Evolutionary conservation across 768 basidiomycete species (phyloP).

Genomic region (Russula virescens): DNA sequence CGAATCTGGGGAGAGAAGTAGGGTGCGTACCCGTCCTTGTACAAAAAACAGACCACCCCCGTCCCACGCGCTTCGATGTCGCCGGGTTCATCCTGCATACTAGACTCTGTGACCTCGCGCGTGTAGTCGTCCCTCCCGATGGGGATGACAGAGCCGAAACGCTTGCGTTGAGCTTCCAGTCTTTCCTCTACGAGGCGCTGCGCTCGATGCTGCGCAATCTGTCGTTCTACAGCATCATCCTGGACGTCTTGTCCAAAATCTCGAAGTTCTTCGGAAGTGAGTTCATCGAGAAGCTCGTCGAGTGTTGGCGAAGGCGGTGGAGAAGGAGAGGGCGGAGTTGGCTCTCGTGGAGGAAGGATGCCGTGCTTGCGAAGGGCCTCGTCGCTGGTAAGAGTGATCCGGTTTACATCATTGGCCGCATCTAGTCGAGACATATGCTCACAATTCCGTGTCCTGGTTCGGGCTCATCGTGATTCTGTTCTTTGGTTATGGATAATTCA

Average conservation of each 20-base stretch:
- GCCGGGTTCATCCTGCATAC: conserved; percentile 58
- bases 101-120: conserved; percentile 91
- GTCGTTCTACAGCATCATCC: conserved; percentile 71
- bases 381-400: conserved; percentile 51
- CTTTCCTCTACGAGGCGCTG: conserved; percentile 62
- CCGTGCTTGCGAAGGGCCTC: conserved; percentile 91
- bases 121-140: conserved; percentile 94
- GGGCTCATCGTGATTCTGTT: conserved; percentile 45
- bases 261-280: conserved; percentile 55
- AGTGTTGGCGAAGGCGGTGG: conserved; percentile 74
- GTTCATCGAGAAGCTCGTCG: conserved; percentile 58
- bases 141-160: conserved; percentile 82
- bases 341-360: conserved; percentile 72
- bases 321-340: conserved; percentile 69
- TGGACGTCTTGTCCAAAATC: conserved; percentile 66
- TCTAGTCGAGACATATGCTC: conserved; percentile 30
- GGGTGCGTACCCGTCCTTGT: conserved; percentile 84
- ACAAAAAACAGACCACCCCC: conserved; percentile 89
- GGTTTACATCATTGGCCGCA: conserved; percentile 5
- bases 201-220: conserved; percentile 59
- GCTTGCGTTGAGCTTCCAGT: conserved; percentile 49
- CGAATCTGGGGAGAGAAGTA: background rate
- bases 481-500: too few relatives aligned
- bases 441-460: conserved; percentile 97
- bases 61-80: conserved; percentile 70